phyloP scores from a whole-genome alignment of 495 filamentous ascomycete genomes.

The Mytilinidion resinicola region DNA sequence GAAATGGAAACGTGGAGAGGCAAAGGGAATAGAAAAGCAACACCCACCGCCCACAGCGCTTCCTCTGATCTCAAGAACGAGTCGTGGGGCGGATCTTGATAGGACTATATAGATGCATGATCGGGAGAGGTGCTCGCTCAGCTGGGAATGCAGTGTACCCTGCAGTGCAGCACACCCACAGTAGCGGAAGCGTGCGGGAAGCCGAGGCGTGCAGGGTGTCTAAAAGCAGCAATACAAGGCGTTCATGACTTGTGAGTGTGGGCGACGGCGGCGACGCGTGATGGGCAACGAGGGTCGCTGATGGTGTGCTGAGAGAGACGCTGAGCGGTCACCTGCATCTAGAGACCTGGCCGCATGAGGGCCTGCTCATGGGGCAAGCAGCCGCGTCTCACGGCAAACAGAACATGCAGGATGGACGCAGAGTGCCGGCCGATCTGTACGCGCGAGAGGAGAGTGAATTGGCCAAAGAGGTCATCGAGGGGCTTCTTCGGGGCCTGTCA shows the following conservation, averaged over 20 bases:
- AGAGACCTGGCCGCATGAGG: conserved; percentile 16
- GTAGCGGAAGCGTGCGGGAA: conserved; percentile 27
- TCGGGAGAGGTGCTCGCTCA: conserved; percentile 9
- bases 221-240: conserved; percentile 17
- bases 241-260: conserved; percentile 19
- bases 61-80: conserved; percentile 1
- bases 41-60: conserved; percentile 1
- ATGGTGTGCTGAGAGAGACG: conserved; percentile 23
- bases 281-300: conserved; percentile 19
- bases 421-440: neutral
- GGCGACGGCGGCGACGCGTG: conserved; percentile 23
- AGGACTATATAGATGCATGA: conserved; percentile 18
- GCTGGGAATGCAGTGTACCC: neutral
- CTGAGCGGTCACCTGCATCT: conserved; percentile 19
- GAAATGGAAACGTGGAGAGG: neutral
- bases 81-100: conserved; percentile 6
- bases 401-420: neutral
- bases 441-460: neutral
- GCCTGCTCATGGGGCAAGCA: neutral
- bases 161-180: conserved; percentile 19
- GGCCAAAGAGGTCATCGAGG: neutral
- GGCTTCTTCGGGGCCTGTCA: neutral
- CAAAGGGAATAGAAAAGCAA: neutral
- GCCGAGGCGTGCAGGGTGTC: conserved; percentile 22
- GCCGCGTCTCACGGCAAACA: neutral